These are phyloP conservation scores for Plasmopara muralis DNA, from an alignment of 352 stramenopile genomes.

Conservation along the genomic window DNA sequence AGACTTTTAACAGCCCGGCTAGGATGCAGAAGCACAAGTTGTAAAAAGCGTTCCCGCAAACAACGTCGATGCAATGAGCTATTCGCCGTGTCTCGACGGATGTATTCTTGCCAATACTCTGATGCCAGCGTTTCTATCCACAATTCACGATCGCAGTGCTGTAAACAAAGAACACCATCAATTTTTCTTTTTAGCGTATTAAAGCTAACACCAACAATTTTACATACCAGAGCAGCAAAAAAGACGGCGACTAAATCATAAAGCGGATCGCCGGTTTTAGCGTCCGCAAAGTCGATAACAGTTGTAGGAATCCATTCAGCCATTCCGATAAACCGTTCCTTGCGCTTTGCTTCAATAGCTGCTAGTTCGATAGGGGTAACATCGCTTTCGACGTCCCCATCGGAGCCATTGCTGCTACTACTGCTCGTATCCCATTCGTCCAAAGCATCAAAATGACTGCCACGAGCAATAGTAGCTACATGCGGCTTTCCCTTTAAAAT, in stretches of 20 bases:
- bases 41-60: constrained; percentile 61
- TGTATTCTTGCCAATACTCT: constrained; percentile 71
- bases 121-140: constrained; percentile 52
- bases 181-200: constrained; percentile 4
- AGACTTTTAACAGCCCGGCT: constrained; percentile 61
- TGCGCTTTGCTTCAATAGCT: constrained; percentile 34
- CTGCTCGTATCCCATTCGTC: constrained; percentile 50
- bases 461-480: constrained; percentile 5
- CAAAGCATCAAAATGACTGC: constrained; percentile 19
- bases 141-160: constrained; percentile 64
- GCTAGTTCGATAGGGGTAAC: constrained; percentile 14
- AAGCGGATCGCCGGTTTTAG: constrained; percentile 79
- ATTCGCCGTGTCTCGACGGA: constrained; percentile 29
- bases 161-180: constrained; percentile 2
- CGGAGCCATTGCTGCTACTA: constrained; percentile 43
- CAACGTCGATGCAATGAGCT: constrained; percentile 18
- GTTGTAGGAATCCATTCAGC: constrained; percentile 51
- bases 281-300: constrained; percentile 86
- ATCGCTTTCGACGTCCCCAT: constrained; percentile 38
- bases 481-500: constrained; percentile 36
- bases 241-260: constrained; percentile 83
- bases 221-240: constrained; percentile 66
- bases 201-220: constrained; percentile 1
- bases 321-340: constrained; percentile 38
- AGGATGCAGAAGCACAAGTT: constrained; percentile 70